These are phyloP conservation scores for Datisca glomerata DNA, from an alignment of 306 rosid species.

Conservation along the genomic window DNA sequence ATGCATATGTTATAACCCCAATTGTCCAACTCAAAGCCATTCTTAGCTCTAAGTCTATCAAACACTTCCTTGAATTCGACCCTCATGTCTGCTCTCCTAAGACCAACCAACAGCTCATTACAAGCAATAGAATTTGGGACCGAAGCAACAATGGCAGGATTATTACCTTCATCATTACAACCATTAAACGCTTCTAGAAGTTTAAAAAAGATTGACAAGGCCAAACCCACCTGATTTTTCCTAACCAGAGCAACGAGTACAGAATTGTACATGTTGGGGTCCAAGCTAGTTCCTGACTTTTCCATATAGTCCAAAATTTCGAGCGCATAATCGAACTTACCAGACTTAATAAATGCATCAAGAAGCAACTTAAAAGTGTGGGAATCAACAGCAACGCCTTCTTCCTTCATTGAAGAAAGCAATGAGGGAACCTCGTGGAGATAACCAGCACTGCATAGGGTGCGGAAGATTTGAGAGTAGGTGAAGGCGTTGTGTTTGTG, in stretches of 20 bases:
- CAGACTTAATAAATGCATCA: conserved; percentile 30
- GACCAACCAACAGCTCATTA: conserved; percentile 52
- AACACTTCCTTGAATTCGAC: conserved; percentile 45
- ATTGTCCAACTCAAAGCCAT: conserved; percentile 31
- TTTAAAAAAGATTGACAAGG: conserved; percentile 46
- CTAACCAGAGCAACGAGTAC: conserved; percentile 43
- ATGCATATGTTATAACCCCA: conserved; percentile 63
- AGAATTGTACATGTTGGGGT: conserved; percentile 29
- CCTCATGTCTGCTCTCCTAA: conserved; percentile 52
- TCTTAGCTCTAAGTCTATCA: conserved; percentile 30
- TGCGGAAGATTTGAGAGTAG: conserved; percentile 39
- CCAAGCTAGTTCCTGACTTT: conserved; percentile 20
- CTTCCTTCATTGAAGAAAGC: conserved; percentile 36
- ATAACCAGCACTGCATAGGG: conserved; percentile 28
- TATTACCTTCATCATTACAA: not conserved
- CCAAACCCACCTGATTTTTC: conserved; percentile 49
- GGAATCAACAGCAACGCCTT: conserved; percentile 33
- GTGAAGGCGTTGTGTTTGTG: conserved; percentile 22
- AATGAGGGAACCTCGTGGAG: conserved; percentile 35
- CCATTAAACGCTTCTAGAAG: conserved; percentile 22
- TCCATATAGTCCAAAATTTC: conserved; percentile 45
- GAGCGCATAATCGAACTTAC: conserved; percentile 37
- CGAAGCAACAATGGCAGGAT: not conserved
- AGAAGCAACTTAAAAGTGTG: conserved; percentile 50
- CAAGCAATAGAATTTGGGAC: conserved; percentile 25